Conservation (phyloP, 1,284 basidiomycete genomes). For the Mycosarcoma mackinlayi region DNA sequence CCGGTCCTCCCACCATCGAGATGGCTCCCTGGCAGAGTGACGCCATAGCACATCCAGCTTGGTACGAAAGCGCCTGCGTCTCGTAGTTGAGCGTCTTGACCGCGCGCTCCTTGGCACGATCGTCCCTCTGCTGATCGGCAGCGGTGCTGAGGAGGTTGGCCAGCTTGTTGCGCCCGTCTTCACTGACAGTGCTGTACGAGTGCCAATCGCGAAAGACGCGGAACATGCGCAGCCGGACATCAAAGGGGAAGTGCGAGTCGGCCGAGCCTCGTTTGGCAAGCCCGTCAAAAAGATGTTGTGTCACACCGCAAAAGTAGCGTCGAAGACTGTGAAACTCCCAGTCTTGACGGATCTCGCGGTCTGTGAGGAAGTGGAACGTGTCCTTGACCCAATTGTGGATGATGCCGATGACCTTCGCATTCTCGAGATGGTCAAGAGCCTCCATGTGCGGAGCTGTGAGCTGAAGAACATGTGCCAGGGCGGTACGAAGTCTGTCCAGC, state of each 20-base stretch:
- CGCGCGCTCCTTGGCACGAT: slow-evolving; percentile 66
- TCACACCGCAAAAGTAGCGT: slow-evolving; percentile 87
- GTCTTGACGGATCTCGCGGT: slow-evolving; percentile 79
- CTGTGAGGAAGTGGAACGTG: slow-evolving; percentile 80
- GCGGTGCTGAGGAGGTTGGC: slow-evolving; percentile 80
- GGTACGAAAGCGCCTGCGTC: slow-evolving; percentile 74
- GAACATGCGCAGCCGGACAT: slow-evolving; percentile 83
- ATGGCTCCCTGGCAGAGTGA: slow-evolving; percentile 72
- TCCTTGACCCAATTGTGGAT: slow-evolving; percentile 87
- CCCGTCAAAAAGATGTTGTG: slow-evolving; percentile 85
- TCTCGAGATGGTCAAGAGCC: slow-evolving; percentile 77
- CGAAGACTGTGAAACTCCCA: slow-evolving; percentile 83
- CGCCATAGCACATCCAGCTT: slow-evolving; percentile 80
- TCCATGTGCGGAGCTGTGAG: slow-evolving; percentile 83
- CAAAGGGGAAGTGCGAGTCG: slow-evolving; percentile 80
- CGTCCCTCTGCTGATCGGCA: slow-evolving; percentile 71
- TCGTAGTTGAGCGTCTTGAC: slow-evolving; percentile 73
- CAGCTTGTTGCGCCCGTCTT: slow-evolving; percentile 79
- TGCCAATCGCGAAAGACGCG: slow-evolving; percentile 94
- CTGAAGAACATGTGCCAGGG: slow-evolving; percentile 88
- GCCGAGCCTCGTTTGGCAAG: slow-evolving; percentile 78
- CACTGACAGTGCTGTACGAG: slow-evolving; percentile 81
- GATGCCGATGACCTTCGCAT: slow-evolving; percentile 77
- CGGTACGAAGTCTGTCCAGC: slow-evolving; percentile 84
- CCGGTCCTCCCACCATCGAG: slow-evolving; percentile 74